phyloP scores from a whole-genome alignment of 2,329 filamentous ascomycete species.

The Neospermospora avenae region DNA sequence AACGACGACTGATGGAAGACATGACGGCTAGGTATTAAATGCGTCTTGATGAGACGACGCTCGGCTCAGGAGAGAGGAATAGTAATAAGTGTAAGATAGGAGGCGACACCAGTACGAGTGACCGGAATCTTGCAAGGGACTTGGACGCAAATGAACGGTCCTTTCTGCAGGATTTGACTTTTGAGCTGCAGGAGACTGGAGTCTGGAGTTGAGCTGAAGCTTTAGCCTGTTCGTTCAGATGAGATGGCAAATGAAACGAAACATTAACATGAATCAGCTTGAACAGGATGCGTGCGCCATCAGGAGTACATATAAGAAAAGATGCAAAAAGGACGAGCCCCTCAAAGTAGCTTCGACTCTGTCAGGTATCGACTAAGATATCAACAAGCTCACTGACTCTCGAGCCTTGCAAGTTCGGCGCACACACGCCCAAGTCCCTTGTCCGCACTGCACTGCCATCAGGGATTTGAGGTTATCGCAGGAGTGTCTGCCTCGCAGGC shows the following conservation, averaged over 20 bases:
- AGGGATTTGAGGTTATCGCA: neutral
- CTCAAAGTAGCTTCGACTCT: neutral
- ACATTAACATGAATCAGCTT: slow-evolving; percentile 13
- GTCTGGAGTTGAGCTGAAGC: neutral
- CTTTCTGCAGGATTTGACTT: neutral
- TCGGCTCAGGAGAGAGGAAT: neutral
- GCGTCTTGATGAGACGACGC: neutral
- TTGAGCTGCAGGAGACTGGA: neutral
- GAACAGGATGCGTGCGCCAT: slow-evolving; percentile 5
- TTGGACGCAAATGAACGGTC: neutral
- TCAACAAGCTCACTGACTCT: neutral
- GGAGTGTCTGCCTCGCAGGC: too few relatives aligned
- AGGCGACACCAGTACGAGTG: neutral
- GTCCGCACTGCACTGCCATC: slow-evolving; percentile 1
- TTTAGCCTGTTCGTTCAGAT: neutral
- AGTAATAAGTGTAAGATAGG: neutral
- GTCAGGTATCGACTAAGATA: neutral
- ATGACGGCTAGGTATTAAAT: slow-evolving; percentile 1
- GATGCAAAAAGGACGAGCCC: slow-evolving; percentile 5
- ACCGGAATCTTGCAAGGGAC: neutral
- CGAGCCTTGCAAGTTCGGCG: neutral
- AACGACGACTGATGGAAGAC: slow-evolving; percentile 8
- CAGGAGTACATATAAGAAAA: slow-evolving; percentile 8
- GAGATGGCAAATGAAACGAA: slow-evolving; percentile 14
- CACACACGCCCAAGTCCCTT: neutral